phyloP scores from a whole-genome alignment of 495 filamentous ascomycete genomes.

The Chlorociboria aeruginascens region DNA sequence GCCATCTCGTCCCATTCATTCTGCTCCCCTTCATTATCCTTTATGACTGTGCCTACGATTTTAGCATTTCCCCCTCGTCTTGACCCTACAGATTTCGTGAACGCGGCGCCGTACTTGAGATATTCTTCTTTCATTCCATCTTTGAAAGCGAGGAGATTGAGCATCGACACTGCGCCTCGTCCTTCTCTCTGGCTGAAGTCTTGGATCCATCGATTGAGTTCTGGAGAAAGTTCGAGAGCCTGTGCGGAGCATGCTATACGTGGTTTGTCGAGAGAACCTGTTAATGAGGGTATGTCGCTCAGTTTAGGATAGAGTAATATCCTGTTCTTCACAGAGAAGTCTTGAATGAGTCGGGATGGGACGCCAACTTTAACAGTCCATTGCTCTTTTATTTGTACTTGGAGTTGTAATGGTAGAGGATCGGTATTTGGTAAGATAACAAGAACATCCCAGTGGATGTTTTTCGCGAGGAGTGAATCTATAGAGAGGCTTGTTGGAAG shows the following conservation, averaged over 20 bases:
- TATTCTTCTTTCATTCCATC: conserved; percentile 40
- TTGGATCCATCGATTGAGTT: conserved; percentile 40
- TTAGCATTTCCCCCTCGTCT: conserved; percentile 47
- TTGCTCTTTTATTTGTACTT: conserved; percentile 29
- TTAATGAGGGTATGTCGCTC: conserved; percentile 25
- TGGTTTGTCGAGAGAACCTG: conserved; percentile 21
- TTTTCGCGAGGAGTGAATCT: conserved; percentile 31
- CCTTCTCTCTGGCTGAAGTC: conserved; percentile 19
- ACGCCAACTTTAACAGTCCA: conserved; percentile 39
- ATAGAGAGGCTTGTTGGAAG: conserved; percentile 37
- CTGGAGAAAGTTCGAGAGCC: conserved; percentile 39
- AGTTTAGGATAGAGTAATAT: conserved; percentile 30
- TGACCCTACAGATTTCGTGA: conserved; percentile 37
- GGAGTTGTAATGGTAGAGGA: conserved; percentile 26
- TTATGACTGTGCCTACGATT: conserved; percentile 47
- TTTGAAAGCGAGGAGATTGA: conserved; percentile 56
- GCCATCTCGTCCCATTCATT: conserved; percentile 39
- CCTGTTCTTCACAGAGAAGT: conserved; percentile 34
- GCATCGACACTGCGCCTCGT: conserved; percentile 46
- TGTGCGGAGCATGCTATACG: conserved; percentile 30
- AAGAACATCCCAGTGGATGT: conserved; percentile 44
- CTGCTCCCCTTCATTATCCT: conserved; percentile 1
- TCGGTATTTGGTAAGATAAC: conserved; percentile 33
- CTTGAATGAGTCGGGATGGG: conserved; percentile 35
- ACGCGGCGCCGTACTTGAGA: conserved; percentile 44